A percentile compares a stretch with the other conserved stretches of the same genome.
Conservation (phyloP, 2,329 filamentous ascomycete genomes). For the Sclerotinia trifoliorum region DNA sequence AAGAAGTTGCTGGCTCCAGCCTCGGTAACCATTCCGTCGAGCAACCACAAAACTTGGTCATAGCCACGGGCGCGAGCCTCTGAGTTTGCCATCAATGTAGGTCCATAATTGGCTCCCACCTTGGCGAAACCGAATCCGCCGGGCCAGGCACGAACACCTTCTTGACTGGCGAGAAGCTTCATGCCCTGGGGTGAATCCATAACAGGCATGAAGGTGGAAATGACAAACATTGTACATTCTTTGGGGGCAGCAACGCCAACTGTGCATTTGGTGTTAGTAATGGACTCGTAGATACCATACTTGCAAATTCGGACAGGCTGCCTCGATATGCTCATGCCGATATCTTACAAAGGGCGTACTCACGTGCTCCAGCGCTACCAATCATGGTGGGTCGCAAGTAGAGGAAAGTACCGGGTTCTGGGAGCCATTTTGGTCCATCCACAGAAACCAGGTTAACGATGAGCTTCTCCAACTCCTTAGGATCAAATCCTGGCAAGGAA, state of each 20-base stretch:
- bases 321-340: not conserved
- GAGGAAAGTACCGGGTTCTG: slow-evolving; percentile 68
- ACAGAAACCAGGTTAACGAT: slow-evolving; percentile 68
- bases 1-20: slow-evolving; percentile 94
- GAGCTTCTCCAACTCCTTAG: slow-evolving; percentile 70
- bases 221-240: slow-evolving; percentile 86
- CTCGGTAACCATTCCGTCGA: slow-evolving; percentile 80
- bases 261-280: slow-evolving; percentile 7
- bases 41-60: slow-evolving; percentile 93
- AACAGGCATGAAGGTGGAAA: slow-evolving; percentile 62
- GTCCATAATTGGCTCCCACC: slow-evolving; percentile 91
- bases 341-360: not conserved
- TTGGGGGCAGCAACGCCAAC: slow-evolving; percentile 76
- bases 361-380: slow-evolving; percentile 67
- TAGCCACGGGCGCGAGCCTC: slow-evolving; percentile 73
- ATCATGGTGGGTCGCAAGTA: slow-evolving; percentile 83
- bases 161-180: slow-evolving; percentile 72
- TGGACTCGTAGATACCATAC: not conserved
- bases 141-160: slow-evolving; percentile 88
- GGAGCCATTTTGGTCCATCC: slow-evolving; percentile 78
- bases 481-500: slow-evolving; percentile 71
- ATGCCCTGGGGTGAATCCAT: slow-evolving; percentile 58
- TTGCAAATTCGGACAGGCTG: not conserved
- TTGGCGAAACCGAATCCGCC: slow-evolving; percentile 92
- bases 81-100: slow-evolving; percentile 72